These are phyloP conservation scores for Bryoglossum gracile DNA, from an alignment of 495 filamentous ascomycete genomes.

Conservation along the genomic window DNA sequence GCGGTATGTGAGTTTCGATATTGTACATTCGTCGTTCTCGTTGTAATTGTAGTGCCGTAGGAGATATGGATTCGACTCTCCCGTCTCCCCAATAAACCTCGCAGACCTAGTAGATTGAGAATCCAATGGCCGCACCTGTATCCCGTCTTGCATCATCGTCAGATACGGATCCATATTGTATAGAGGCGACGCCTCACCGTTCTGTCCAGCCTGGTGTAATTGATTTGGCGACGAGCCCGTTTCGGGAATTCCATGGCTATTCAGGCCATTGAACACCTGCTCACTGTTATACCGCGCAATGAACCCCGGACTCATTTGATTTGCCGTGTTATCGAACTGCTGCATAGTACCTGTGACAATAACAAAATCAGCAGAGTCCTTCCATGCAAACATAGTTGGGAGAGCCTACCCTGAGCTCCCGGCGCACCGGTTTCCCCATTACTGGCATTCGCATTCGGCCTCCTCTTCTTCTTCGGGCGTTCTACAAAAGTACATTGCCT, in stretches of 20 bases:
- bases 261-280: slow-evolving; percentile 16
- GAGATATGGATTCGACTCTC: slow-evolving; percentile 25
- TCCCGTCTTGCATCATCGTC: slow-evolving; percentile 15
- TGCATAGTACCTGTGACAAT: slow-evolving; percentile 11
- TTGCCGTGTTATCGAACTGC: slow-evolving; percentile 14
- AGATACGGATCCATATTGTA: slow-evolving; percentile 22
- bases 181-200: slow-evolving; percentile 16
- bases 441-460: slow-evolving; percentile 19
- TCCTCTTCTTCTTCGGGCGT: slow-evolving; percentile 25
- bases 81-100: slow-evolving; percentile 24
- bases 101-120: slow-evolving; percentile 18
- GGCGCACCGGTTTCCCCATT: slow-evolving; percentile 8
- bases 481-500: slow-evolving; percentile 32
- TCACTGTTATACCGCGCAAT: slow-evolving; percentile 20
- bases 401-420: slow-evolving; percentile 15
- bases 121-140: slow-evolving; percentile 19
- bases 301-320: slow-evolving; percentile 23
- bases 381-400: background rate
- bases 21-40: slow-evolving; percentile 26
- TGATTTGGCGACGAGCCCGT: slow-evolving; percentile 18
- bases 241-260: slow-evolving; percentile 14
- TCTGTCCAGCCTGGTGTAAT: slow-evolving; percentile 7
- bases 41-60: slow-evolving; percentile 25
- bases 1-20: slow-evolving; percentile 25
- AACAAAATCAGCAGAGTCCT: background rate